These are phyloP conservation scores for Pyrrhoderma lamaoense DNA, from an alignment of 1,284 basidiomycete species.

Conservation along the genomic window DNA sequence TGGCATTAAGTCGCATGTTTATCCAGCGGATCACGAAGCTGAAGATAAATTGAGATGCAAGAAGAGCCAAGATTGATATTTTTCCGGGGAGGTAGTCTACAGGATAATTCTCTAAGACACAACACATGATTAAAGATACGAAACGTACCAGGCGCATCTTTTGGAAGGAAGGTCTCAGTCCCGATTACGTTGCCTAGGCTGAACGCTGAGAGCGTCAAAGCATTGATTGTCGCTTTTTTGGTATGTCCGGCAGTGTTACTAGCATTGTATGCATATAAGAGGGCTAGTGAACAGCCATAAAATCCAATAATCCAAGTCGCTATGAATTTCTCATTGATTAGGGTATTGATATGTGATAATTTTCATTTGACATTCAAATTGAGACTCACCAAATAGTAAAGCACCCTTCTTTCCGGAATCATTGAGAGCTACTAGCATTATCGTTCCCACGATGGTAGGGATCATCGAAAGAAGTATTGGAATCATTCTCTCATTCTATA, in stretches of 20 bases:
- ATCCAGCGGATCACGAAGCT: conserved; percentile 47
- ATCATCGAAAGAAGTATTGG: conserved; percentile 56
- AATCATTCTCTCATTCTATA: conserved; percentile 52
- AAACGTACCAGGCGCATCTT: conserved; percentile 55
- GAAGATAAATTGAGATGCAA: conserved; percentile 44
- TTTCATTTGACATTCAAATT: background rate
- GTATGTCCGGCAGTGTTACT: conserved; percentile 61
- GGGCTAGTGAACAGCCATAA: conserved; percentile 53
- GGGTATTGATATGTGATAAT: background rate
- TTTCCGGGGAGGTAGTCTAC: conserved; percentile 39
- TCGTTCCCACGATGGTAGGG: conserved; percentile 55
- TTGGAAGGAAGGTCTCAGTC: conserved; percentile 55
- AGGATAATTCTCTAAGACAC: background rate
- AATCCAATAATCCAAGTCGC: conserved; percentile 51
- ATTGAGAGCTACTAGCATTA: conserved; percentile 53
- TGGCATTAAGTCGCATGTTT: conserved; percentile 48
- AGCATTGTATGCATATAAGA: conserved; percentile 60
- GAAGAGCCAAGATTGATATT: conserved; percentile 51
- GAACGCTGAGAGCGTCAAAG: conserved; percentile 52
- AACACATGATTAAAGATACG: background rate
- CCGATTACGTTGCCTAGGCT: conserved; percentile 53
- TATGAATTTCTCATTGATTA: conserved; percentile 21
- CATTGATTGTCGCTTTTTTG: conserved; percentile 61
- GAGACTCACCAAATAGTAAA: conserved; percentile 47
- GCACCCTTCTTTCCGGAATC: conserved; percentile 42